phyloP scores from a whole-genome alignment of 805 yeast species.

The Lachancea thermotolerans region DNA sequence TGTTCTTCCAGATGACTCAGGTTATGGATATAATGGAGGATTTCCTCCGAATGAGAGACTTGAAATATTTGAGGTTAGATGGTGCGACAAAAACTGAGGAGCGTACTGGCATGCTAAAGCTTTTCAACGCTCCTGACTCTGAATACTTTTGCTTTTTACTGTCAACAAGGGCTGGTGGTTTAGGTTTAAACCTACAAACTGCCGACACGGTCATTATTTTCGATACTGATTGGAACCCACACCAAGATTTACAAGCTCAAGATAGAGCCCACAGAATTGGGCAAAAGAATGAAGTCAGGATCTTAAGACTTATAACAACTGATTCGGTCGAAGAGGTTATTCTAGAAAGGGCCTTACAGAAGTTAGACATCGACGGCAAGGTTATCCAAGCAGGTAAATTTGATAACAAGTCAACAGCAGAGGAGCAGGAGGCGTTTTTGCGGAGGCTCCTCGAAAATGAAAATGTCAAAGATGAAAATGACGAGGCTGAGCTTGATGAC shows the following conservation, averaged over 20 bases:
- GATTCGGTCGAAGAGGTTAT: constrained; percentile 82
- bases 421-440: constrained; percentile 77
- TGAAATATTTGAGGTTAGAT: constrained; percentile 72
- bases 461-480: constrained; percentile 38
- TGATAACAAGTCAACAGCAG: constrained; percentile 79
- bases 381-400: constrained; percentile 90
- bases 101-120: constrained; percentile 65
- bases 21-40: constrained; percentile 90
- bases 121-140: constrained; percentile 67
- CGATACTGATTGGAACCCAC: constrained; percentile 90
- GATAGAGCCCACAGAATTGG: constrained; percentile 89
- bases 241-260: constrained; percentile 86
- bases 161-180: constrained; percentile 86
- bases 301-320: constrained; percentile 68
- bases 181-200: constrained; percentile 78
- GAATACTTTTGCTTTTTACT: constrained; percentile 72
- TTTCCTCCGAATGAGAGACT: constrained; percentile 55
- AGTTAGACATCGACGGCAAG: constrained; percentile 80
- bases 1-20: constrained; percentile 85
- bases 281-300: constrained; percentile 80
- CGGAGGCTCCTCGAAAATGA: constrained; percentile 68
- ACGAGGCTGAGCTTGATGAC: constrained; percentile 50
- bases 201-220: constrained; percentile 84
- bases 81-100: constrained; percentile 83
- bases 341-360: constrained; percentile 74